phyloP scores from a whole-genome alignment of 768 basidiomycete species.

The Termitomyces sp. region DNA sequence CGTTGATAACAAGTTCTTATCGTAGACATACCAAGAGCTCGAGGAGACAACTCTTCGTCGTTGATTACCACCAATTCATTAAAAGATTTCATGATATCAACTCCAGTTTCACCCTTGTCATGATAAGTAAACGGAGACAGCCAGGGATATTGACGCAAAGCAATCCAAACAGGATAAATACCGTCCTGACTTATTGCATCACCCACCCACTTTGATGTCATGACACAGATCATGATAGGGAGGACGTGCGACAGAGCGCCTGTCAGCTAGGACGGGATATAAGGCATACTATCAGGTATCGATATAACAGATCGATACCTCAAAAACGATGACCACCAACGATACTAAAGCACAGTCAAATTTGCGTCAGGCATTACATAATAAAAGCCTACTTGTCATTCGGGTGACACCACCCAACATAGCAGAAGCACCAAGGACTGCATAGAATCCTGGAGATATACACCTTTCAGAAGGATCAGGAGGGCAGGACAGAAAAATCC shows the following conservation, averaged over 20 bases:
- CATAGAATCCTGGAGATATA: conserved; percentile 72
- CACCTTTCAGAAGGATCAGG: conserved; percentile 65
- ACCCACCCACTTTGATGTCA: conserved; percentile 73
- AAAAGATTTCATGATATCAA: conserved; percentile 51
- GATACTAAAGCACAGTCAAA: conserved; percentile 42
- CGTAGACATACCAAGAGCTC: conserved; percentile 36
- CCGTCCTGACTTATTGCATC: conserved; percentile 66
- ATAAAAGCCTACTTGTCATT: conserved; percentile 57
- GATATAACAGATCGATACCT: conserved; percentile 25
- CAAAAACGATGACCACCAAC: conserved; percentile 71
- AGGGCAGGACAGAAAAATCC: conserved; percentile 68
- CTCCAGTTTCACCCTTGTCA: conserved; percentile 59
- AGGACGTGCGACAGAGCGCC: conserved; percentile 77
- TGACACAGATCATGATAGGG: conserved; percentile 76
- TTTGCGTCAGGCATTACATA: not conserved
- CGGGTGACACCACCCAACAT: conserved; percentile 74
- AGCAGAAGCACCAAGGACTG: conserved; percentile 70
- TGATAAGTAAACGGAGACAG: conserved; percentile 59
- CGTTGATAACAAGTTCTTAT: not conserved
- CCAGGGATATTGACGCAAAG: conserved; percentile 67
- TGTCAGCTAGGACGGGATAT: conserved; percentile 44
- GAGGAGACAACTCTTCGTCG: conserved; percentile 40
- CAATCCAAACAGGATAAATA: conserved; percentile 69
- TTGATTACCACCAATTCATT: conserved; percentile 45
- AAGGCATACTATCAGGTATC: not conserved